Evolutionary conservation across 129 eudicot genomes (phyloP).

Genomic region (Oenanthe sinensis): DNA sequence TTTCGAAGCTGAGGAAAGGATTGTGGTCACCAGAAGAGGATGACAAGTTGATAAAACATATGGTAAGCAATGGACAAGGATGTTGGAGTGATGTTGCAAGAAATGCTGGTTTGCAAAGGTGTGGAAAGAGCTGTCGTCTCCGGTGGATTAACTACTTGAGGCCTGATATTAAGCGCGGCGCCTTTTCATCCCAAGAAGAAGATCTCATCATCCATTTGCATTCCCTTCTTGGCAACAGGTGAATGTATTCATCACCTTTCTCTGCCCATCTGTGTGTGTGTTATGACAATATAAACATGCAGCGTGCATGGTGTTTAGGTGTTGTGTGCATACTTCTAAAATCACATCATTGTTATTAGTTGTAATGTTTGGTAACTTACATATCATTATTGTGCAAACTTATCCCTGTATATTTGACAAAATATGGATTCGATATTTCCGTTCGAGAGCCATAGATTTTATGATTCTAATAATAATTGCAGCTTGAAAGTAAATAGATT

Average conservation of each 20-base stretch:
- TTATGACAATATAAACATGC: too few relatives aligned
- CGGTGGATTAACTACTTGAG: slow-evolving; percentile 83
- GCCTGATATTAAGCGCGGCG: slow-evolving; percentile 91
- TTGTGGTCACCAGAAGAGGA: slow-evolving; percentile 33
- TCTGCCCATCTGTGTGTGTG: background rate
- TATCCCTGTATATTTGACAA: slow-evolving; percentile 43
- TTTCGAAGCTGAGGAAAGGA: slow-evolving; percentile 18
- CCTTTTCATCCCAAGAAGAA: slow-evolving; percentile 87
- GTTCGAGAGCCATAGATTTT: background rate
- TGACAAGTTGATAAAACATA: slow-evolving; percentile 23
- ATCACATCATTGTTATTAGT: background rate
- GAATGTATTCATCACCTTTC: background rate
- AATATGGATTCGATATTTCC: background rate
- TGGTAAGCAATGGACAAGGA: slow-evolving; percentile 26
- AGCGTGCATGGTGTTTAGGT: background rate
- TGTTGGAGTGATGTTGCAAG: slow-evolving; percentile 32
- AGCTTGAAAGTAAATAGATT: background rate
- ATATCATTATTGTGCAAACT: slow-evolving; percentile 21
- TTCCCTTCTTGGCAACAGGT: slow-evolving; percentile 93
- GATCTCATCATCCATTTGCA: slow-evolving; percentile 77
- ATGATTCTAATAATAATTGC: background rate
- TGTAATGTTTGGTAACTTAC: too few relatives aligned
- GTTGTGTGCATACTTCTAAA: background rate
- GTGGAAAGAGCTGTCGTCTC: slow-evolving; percentile 51
- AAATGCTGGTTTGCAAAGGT: slow-evolving; percentile 19